Evolutionary conservation across 208 protist species (phyloP).

Genomic region (Borovskyia barvae): DNA sequence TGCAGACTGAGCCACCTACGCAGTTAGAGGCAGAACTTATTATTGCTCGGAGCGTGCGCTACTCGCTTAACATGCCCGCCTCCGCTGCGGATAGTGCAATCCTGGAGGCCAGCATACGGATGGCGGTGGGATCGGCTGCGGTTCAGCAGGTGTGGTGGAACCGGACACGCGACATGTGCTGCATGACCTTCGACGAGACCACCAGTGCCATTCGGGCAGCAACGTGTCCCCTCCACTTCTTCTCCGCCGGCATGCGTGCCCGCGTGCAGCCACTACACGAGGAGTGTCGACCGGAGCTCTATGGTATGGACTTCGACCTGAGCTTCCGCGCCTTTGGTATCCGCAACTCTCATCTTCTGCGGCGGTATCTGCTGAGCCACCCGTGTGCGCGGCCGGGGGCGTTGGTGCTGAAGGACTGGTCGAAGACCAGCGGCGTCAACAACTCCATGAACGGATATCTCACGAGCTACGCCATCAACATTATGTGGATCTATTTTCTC

Average conservation of each 20-base stretch:
- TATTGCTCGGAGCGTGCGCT: slow-evolving; percentile 72
- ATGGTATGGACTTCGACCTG: slow-evolving; percentile 89
- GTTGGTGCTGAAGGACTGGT: slow-evolving; percentile 91
- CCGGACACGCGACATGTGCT: slow-evolving; percentile 62
- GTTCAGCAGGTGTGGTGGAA: slow-evolving; percentile 91
- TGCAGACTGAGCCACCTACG: not conserved
- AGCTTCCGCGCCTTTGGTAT: slow-evolving; percentile 89
- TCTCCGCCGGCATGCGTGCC: slow-evolving; percentile 43
- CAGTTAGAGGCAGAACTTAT: slow-evolving; percentile 67
- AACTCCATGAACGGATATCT: slow-evolving; percentile 89
- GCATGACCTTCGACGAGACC: slow-evolving; percentile 61
- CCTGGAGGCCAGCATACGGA: slow-evolving; percentile 72
- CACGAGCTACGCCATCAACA: slow-evolving; percentile 90
- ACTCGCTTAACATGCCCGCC: slow-evolving; percentile 49
- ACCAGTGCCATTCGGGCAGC: slow-evolving; percentile 62
- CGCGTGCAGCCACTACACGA: slow-evolving; percentile 80
- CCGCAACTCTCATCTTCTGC: slow-evolving; percentile 85
- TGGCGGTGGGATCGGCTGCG: slow-evolving; percentile 39
- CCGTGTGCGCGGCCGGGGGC: slow-evolving; percentile 81
- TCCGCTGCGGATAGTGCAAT: slow-evolving; percentile 55
- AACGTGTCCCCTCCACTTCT: slow-evolving; percentile 48
- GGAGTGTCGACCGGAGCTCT: slow-evolving; percentile 79
- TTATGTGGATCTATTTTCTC: slow-evolving; percentile 93
- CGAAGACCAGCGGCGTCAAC: slow-evolving; percentile 87
- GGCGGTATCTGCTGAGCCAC: slow-evolving; percentile 75